These are phyloP conservation scores for Agastache rugosa DNA, from an alignment of 257 asterid species.

Conservation along the genomic window DNA sequence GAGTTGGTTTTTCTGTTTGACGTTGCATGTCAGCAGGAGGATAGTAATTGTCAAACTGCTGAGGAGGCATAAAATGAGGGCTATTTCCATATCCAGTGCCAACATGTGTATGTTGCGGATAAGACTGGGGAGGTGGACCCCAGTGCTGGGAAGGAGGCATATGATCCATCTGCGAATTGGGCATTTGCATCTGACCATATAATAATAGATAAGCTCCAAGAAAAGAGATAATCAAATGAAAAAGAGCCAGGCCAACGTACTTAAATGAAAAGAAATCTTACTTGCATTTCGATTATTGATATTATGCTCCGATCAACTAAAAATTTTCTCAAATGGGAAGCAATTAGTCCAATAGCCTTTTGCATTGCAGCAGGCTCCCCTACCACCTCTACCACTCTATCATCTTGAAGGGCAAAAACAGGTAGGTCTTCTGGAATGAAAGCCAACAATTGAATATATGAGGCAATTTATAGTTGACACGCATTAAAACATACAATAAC, in stretches of 20 bases:
- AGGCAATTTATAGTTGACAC: conserved; percentile 27
- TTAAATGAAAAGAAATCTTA: conserved; percentile 52
- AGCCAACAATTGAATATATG: conserved; percentile 28
- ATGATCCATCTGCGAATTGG: conserved; percentile 64
- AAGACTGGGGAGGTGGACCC: conserved; percentile 87
- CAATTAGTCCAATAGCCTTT: conserved; percentile 83
- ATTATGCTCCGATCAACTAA: conserved; percentile 91
- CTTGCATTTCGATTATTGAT: conserved; percentile 79
- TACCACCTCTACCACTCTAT: conserved; percentile 90
- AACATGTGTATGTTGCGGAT: conserved; percentile 57
- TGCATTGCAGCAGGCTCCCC: conserved; percentile 84
- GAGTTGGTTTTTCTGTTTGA: conserved; percentile 71
- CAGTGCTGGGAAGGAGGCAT: conserved; percentile 78
- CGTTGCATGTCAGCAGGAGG: conserved; percentile 72
- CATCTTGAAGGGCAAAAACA: conserved; percentile 80
- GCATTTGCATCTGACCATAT: conserved; percentile 54
- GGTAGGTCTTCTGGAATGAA: conserved; percentile 81
- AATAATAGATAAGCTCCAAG: conserved; percentile 12
- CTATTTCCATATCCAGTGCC: conserved; percentile 73
- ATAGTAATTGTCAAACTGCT: conserved; percentile 77
- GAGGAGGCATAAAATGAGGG: conserved; percentile 71
- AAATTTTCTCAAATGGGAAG: conserved; percentile 84
- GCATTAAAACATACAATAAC: neutral
- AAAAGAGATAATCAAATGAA: neutral
- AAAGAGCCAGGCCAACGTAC: neutral